Percentiles rank a stretch among this genome's conserved stretches.
These are phyloP conservation scores for Penicillium digitatum DNA, from an alignment of 2,329 filamentous ascomycete genomes.

Conservation along the genomic window DNA sequence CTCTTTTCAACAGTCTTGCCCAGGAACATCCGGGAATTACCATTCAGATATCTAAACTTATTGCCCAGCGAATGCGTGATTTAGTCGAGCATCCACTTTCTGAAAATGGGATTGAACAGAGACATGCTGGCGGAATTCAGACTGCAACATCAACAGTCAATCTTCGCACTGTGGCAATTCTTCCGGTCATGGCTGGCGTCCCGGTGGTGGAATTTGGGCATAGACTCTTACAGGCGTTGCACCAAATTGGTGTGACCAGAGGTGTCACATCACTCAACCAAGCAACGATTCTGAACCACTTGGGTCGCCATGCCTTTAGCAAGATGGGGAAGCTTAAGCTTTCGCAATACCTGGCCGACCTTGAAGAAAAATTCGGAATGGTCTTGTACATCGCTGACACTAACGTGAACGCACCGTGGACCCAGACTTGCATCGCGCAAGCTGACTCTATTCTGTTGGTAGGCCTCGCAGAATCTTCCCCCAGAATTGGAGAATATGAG, in stretches of 20 bases:
- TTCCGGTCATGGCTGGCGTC: constrained; percentile 86
- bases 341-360: constrained; percentile 89
- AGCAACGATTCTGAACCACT: constrained; percentile 86
- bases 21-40: constrained; percentile 97
- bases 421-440: constrained; percentile 93
- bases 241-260: constrained; percentile 83
- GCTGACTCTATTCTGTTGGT: constrained; percentile 94
- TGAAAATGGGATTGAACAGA: constrained; percentile 60
- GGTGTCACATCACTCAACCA: constrained; percentile 91
- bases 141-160: constrained; percentile 79
- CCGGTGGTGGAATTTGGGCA: constrained; percentile 95
- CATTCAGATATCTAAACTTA: constrained; percentile 98
- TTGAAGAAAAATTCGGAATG: constrained; percentile 95
- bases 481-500: constrained; percentile 92
- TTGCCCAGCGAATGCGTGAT: constrained; percentile 88
- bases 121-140: constrained; percentile 49
- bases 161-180: constrained; percentile 82
- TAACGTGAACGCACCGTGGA: constrained; percentile 96
- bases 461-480: constrained; percentile 82
- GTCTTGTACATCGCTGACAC: constrained; percentile 96
- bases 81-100: constrained; percentile 76
- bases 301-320: constrained; percentile 94
- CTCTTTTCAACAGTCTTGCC: constrained; percentile 93
- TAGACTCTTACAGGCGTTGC: constrained; percentile 77
- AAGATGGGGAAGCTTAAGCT: constrained; percentile 95